A percentile compares a stretch with the other conserved stretches of the same genome.
phyloP scores from a whole-genome alignment of 1,284 basidiomycete species.

The Veloporphyrellus conicus region DNA sequence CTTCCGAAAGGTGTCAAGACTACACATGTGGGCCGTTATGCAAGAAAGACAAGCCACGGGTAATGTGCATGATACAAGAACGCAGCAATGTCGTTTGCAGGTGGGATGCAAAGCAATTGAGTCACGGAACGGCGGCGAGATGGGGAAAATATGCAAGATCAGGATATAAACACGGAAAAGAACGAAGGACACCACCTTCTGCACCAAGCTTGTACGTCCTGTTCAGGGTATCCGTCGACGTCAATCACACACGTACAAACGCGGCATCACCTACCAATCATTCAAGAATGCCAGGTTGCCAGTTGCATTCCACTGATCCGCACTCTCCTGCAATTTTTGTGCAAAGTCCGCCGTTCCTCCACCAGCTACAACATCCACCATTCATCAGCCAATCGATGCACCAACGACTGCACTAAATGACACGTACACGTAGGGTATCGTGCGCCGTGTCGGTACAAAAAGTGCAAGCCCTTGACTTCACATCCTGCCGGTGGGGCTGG shows the following conservation, averaged over 20 bases:
- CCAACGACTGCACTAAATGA: background rate
- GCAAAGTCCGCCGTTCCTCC: slow-evolving; percentile 29
- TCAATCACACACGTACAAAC: background rate
- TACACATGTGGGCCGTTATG: slow-evolving; percentile 20
- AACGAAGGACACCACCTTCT: slow-evolving; percentile 48
- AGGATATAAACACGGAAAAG: background rate
- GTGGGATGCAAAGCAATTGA: background rate
- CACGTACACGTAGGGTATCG: slow-evolving; percentile 69
- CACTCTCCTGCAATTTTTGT: slow-evolving; percentile 48
- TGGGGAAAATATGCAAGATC: background rate
- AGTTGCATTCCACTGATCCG: slow-evolving; percentile 56
- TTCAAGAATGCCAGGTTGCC: slow-evolving; percentile 72
- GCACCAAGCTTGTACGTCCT: slow-evolving; percentile 80
- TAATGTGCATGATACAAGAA: too few relatives aligned
- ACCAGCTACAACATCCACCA: background rate
- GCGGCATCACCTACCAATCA: slow-evolving; percentile 51
- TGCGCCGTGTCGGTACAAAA: slow-evolving; percentile 78
- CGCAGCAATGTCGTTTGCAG: background rate
- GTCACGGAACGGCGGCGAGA: background rate
- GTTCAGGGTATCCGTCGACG: slow-evolving; percentile 2
- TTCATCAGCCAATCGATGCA: background rate
- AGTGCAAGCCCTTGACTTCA: slow-evolving; percentile 66
- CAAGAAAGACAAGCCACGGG: too few relatives aligned
- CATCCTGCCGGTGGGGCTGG: slow-evolving; percentile 69
- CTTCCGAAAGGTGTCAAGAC: slow-evolving; percentile 79